Percentiles rank a stretch among this genome's conserved stretches.
Conservation (phyloP, 192 early-diverging fungal species). For the Entomortierella beljakovae region DNA sequence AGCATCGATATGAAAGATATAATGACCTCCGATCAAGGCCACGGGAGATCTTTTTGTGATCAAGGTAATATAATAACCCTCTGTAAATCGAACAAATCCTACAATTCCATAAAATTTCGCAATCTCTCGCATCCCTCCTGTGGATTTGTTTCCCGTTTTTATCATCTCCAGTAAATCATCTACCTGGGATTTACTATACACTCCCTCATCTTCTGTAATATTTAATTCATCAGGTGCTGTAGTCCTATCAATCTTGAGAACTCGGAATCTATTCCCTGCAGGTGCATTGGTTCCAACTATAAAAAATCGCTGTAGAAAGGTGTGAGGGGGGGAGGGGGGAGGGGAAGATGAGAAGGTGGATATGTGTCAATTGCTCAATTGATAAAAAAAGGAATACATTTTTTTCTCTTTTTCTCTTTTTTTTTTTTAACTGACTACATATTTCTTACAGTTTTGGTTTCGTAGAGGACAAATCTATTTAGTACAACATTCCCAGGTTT, state of each 20-base stretch:
- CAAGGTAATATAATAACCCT: constrained; percentile 92
- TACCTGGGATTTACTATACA: constrained; percentile 81
- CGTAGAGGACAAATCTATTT: constrained; percentile 87
- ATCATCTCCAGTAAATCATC: constrained; percentile 80
- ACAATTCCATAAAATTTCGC: constrained; percentile 81
- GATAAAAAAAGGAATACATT: background rate
- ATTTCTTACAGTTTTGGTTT: constrained; percentile 80
- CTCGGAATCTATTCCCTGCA: constrained; percentile 77
- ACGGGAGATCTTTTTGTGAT: constrained; percentile 88
- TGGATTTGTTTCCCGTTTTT: constrained; percentile 78
- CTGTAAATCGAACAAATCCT: constrained; percentile 92
- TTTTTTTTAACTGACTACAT: too few species aligned
- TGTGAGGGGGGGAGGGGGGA: too few species aligned
- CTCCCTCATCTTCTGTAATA: constrained; percentile 83
- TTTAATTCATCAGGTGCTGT: constrained; percentile 69
- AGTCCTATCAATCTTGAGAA: constrained; percentile 92
- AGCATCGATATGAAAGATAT: constrained; percentile 96
- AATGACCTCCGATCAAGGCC: constrained; percentile 93
- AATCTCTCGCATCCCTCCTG: constrained; percentile 79
- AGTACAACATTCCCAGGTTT: constrained; percentile 59
- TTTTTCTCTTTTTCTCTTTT: too few species aligned
- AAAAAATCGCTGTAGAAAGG: constrained; percentile 71
- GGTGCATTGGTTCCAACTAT: constrained; percentile 86
- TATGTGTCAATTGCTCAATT: background rate
- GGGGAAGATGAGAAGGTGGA: background rate